phyloP scores from a whole-genome alignment of 2,329 filamentous ascomycete species.

The Clonostachys chloroleuca region DNA sequence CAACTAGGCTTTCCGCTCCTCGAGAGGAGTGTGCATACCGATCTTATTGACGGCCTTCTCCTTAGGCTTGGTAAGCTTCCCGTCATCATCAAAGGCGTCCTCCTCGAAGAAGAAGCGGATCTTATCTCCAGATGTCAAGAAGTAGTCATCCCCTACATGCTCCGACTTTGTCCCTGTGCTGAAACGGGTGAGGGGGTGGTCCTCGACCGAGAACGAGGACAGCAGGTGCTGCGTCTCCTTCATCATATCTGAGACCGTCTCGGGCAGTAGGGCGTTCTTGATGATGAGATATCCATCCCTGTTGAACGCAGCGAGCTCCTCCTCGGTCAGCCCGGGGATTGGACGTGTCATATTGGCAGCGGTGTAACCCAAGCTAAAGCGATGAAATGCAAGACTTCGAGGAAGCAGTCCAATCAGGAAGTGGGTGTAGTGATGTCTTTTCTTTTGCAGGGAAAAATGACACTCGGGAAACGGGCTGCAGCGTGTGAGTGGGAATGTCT shows the following conservation, averaged over 20 bases:
- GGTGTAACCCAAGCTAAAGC: no score
- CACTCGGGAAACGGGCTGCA: no score
- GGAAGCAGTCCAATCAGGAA: no score
- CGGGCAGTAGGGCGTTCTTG: constrained; percentile 65
- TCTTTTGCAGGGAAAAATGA: no score
- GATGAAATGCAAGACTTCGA: no score
- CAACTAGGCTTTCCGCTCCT: background rate
- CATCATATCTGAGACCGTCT: constrained; percentile 65
- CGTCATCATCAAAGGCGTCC: constrained; percentile 70
- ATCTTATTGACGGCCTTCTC: constrained; percentile 85
- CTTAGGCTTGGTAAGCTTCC: constrained; percentile 72
- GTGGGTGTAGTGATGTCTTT: no score
- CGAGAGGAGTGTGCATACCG: constrained; percentile 16
- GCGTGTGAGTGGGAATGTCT: no score
- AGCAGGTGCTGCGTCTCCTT: constrained; percentile 73
- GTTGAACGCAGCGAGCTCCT: constrained; percentile 69
- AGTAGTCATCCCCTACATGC: constrained; percentile 94
- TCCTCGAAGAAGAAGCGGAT: constrained; percentile 97
- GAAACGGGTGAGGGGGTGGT: constrained; percentile 92
- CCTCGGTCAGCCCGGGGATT: constrained; percentile 56
- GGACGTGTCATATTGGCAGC: no score
- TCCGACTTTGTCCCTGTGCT: constrained; percentile 80
- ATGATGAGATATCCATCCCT: constrained; percentile 88
- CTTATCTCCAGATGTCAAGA: constrained; percentile 85
- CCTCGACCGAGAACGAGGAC: constrained; percentile 67